Evolutionary conservation across 768 basidiomycete genomes (phyloP), one percentile per base, ranked within the genome.

Genomic region (Phylloporus scabripes): DNA sequence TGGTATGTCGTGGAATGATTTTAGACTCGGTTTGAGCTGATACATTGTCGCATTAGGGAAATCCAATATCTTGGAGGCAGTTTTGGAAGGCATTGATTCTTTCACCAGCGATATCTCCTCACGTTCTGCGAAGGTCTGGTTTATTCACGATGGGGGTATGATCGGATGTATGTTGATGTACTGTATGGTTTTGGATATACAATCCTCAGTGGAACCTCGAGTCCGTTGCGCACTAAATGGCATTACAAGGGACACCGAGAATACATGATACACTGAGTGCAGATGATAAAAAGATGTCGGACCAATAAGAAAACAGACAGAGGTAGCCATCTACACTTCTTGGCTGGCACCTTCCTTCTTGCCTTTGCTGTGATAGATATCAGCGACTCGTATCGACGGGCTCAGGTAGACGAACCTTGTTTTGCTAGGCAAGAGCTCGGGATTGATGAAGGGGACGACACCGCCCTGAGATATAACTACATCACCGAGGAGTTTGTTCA

Each of bases 391-490:
- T 34, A 4, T 31, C 29, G 36, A 45, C 1, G n/a, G 2, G 3
- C 17, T 7, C n/a, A 4, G 37, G 15, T 4, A 1, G 12, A 59
- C 62, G 15, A 4, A 68, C 65, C 67, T 54, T 32, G 65, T 43
- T 43, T 66, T 66, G 32, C 56, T 62, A 18, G 68, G 68, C 36
- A 69, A 51, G 7, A 69, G 54, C 31, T 68, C 72, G n/a, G 76
- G 73, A 60, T 77, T 74, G 62, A 82, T 81, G 66, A 72, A 74
- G 17, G 87, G 87, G 17, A 85, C 82, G 47, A 89, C 87, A 77
- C 90, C 91, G 70, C 91, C 91, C 67, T 92, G 89, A 20, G 87
- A 90, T 74, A 93, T 92, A 65, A 88, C 83, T 57, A 92, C 91
- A 48, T 82, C 75, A 17, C 88, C 89, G 49, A 93, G 80, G 55